Conservation (phyloP, 2,329 filamentous ascomycete genomes). For the Xylaria sp. region DNA sequence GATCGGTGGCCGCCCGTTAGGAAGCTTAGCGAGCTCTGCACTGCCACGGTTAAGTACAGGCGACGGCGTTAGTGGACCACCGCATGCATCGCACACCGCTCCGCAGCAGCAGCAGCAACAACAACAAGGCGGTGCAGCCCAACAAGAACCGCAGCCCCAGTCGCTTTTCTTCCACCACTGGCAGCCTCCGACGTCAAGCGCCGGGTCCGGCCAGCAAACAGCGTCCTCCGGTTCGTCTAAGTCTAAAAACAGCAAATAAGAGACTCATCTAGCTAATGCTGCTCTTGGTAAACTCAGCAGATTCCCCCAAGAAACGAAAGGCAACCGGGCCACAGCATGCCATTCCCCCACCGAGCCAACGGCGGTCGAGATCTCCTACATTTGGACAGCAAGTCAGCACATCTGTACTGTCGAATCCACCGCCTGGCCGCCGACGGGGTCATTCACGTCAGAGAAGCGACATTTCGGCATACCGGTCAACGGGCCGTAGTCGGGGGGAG, state of each 20-base stretch:
- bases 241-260: slow-evolving; percentile 57
- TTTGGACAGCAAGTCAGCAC: slow-evolving; percentile 61
- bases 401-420: slow-evolving; percentile 63
- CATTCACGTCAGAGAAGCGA: slow-evolving; percentile 75
- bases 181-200: slow-evolving; percentile 80
- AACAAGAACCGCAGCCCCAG: slow-evolving; percentile 73
- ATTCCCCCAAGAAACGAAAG: slow-evolving; percentile 88
- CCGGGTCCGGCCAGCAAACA: slow-evolving; percentile 71
- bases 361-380: slow-evolving; percentile 63
- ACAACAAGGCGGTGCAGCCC: slow-evolving; percentile 62
- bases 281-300: slow-evolving; percentile 68
- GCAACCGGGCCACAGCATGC: slow-evolving; percentile 66
- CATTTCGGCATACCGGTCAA: slow-evolving; percentile 61
- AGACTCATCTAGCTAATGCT: slow-evolving; percentile 55
- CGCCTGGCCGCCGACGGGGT: slow-evolving; percentile 63
- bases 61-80: slow-evolving; percentile 51
- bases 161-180: slow-evolving; percentile 93
- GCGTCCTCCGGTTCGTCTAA: slow-evolving; percentile 80
- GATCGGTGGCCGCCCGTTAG: slow-evolving; percentile 55
- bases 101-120: slow-evolving; percentile 59
- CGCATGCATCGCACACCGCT: slow-evolving; percentile 58
- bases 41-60: slow-evolving; percentile 60
- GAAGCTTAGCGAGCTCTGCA: slow-evolving; percentile 51
- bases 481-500: slow-evolving; percentile 53
- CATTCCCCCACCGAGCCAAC: slow-evolving; percentile 57